Percentiles rank a stretch among this genome's conserved stretches.
These are phyloP conservation scores for Plectosphaerella plurivora DNA, from an alignment of 2,329 filamentous ascomycete genomes.

Conservation along the genomic window DNA sequence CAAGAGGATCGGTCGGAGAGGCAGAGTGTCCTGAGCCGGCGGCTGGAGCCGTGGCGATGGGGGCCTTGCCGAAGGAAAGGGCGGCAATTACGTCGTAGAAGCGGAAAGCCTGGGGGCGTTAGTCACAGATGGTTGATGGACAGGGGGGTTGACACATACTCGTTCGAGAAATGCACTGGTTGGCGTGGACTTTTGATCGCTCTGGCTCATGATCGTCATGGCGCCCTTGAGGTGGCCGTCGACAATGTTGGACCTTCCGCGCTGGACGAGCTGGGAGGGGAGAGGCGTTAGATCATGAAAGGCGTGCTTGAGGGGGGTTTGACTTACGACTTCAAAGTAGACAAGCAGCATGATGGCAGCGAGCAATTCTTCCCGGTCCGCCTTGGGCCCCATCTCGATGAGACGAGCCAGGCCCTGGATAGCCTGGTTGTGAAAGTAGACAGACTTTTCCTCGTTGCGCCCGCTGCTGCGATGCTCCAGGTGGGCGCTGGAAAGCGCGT, in stretches of 20 bases:
- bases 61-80: constrained; percentile 55
- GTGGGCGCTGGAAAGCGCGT: constrained; percentile 79
- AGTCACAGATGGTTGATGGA: neutral
- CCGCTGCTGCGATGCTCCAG: constrained; percentile 57
- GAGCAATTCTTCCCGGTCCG: constrained; percentile 52
- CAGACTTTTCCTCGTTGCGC: constrained; percentile 46
- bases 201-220: constrained; percentile 54
- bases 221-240: constrained; percentile 58
- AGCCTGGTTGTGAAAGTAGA: constrained; percentile 56
- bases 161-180: constrained; percentile 56
- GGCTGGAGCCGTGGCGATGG: constrained; percentile 46
- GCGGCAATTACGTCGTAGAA: constrained; percentile 64
- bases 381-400: constrained; percentile 47
- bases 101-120: constrained; percentile 48
- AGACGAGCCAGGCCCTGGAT: constrained; percentile 53
- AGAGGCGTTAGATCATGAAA: too few species aligned
- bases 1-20: constrained; percentile 38
- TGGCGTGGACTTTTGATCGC: constrained; percentile 37
- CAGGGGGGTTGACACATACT: constrained; percentile 28
- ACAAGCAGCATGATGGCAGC: constrained; percentile 58
- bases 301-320: neutral
- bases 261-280: constrained; percentile 52
- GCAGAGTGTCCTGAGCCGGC: constrained; percentile 41
- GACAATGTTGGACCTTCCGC: constrained; percentile 54
- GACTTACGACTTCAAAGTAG: constrained; percentile 59